These are phyloP conservation scores for Talaromyces trachyspermus DNA, from an alignment of 495 filamentous ascomycete genomes.

Conservation along the genomic window DNA sequence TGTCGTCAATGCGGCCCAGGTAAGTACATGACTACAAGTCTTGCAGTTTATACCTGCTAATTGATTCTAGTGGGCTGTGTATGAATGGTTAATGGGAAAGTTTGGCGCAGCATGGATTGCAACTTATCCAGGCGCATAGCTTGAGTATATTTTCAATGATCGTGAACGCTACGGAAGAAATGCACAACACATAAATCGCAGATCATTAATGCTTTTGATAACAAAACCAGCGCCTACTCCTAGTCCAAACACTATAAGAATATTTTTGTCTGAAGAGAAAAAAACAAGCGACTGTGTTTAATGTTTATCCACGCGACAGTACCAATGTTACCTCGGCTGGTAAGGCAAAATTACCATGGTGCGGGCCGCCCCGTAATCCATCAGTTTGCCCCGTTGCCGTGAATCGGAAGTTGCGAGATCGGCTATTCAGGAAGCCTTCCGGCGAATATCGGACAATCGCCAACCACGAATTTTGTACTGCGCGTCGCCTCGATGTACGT, in stretches of 20 bases:
- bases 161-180: too few relatives aligned
- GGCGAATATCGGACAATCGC: slow-evolving; percentile 8
- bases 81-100: slow-evolving; percentile 70
- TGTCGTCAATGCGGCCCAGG: slow-evolving; percentile 65
- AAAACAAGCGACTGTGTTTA: background rate
- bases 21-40: slow-evolving; percentile 27
- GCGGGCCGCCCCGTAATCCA: background rate
- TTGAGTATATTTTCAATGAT: too few relatives aligned
- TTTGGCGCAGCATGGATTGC: slow-evolving; percentile 13
- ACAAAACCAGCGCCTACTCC: too few relatives aligned
- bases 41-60: slow-evolving; percentile 10
- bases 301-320: too few relatives aligned
- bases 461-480: too few relatives aligned
- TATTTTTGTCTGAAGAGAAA: background rate
- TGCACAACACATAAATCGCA: too few relatives aligned
- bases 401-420: slow-evolving; percentile 6
- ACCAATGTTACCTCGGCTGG: slow-evolving; percentile 6
- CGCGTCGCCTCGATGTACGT: too few relatives aligned
- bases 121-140: background rate
- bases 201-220: slow-evolving; percentile 9
- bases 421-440: slow-evolving; percentile 2
- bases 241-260: too few relatives aligned
- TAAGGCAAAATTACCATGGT: slow-evolving; percentile 3
- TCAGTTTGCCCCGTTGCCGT: background rate
- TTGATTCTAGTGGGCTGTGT: slow-evolving; percentile 63